Percentiles rank a stretch among this genome's conserved stretches.
Evolutionary conservation across 2,329 filamentous ascomycete species (phyloP).

Genomic region (Xylariales sp.): DNA sequence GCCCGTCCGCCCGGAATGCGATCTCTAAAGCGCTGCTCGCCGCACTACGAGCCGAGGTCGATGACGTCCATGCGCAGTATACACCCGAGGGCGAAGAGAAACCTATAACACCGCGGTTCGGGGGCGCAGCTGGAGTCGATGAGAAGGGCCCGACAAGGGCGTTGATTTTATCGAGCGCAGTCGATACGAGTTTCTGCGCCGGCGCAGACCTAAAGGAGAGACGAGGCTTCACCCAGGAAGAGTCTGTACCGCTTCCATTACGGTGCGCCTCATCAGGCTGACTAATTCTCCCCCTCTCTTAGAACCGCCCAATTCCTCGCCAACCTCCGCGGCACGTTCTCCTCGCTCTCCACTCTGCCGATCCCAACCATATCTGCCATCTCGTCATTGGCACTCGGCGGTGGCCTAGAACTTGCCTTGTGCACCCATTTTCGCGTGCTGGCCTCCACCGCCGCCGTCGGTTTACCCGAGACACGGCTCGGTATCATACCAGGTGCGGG

Average conservation of each 20-base stretch:
- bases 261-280: background rate
- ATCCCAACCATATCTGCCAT: slow-evolving; percentile 93
- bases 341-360: slow-evolving; percentile 77
- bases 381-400: slow-evolving; percentile 86
- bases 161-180: slow-evolving; percentile 83
- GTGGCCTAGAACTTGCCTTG: slow-evolving; percentile 92
- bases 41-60: slow-evolving; percentile 77
- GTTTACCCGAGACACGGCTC: slow-evolving; percentile 86
- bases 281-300: slow-evolving; percentile 30
- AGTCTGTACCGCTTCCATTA: slow-evolving; percentile 62
- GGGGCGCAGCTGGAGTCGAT: slow-evolving; percentile 58
- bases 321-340: slow-evolving; percentile 80
- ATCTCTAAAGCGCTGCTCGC: slow-evolving; percentile 83
- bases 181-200: slow-evolving; percentile 91
- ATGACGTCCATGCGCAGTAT: slow-evolving; percentile 75
- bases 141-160: slow-evolving; percentile 75
- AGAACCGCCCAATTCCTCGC: slow-evolving; percentile 84
- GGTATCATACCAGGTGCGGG: slow-evolving; percentile 96
- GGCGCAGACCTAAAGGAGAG: slow-evolving; percentile 95
- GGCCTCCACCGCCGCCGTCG: slow-evolving; percentile 79
- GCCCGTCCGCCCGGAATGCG: slow-evolving; percentile 87
- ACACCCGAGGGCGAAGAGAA: slow-evolving; percentile 65
- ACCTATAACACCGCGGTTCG: slow-evolving; percentile 54
- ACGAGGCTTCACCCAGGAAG: slow-evolving; percentile 76
- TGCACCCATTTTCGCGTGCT: slow-evolving; percentile 91